A percentile compares a stretch with the other conserved stretches of the same genome.
phyloP scores from a whole-genome alignment of 495 filamentous ascomycete species.

The Acidiella bohemica region DNA sequence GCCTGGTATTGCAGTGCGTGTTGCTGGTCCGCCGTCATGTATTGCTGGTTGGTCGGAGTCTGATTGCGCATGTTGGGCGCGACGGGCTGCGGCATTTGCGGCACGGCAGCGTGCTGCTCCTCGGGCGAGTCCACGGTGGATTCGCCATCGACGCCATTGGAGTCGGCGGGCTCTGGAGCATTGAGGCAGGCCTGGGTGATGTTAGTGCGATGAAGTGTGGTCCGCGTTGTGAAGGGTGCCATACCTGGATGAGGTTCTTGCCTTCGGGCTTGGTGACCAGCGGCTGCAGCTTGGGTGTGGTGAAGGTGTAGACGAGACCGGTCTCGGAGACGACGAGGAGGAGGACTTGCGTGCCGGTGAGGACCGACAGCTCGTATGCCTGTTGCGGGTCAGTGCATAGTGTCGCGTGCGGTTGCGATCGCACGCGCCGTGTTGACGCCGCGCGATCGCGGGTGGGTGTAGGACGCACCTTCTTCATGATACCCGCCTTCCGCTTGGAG shows the following conservation, averaged over 20 bases:
- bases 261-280: conserved; percentile 98
- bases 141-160: conserved; percentile 75
- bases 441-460: conserved; percentile 2
- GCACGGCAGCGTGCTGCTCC: conserved; percentile 28
- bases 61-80: conserved; percentile 21
- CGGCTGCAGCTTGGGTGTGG: conserved; percentile 96
- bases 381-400: conserved; percentile 39
- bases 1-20: conserved; percentile 32
- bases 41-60: conserved; percentile 10
- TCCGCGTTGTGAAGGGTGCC: conserved; percentile 14
- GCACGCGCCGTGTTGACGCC: conserved; percentile 5
- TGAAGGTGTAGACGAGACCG: conserved; percentile 97
- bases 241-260: conserved; percentile 98
- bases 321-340: conserved; percentile 97
- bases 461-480: conserved; percentile 95
- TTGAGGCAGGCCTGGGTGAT: conserved; percentile 78
- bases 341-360: conserved; percentile 95
- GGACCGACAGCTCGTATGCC: conserved; percentile 95
- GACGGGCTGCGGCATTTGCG: conserved; percentile 21
- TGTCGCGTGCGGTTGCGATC: neutral
- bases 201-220: conserved; percentile 1
- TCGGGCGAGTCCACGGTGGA: conserved; percentile 31
- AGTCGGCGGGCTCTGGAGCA: conserved; percentile 85
- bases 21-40: conserved; percentile 26
- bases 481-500: conserved; percentile 99